Conservation (phyloP, 2,329 filamentous ascomycete genomes). For the Sphaceloma murrayae region DNA sequence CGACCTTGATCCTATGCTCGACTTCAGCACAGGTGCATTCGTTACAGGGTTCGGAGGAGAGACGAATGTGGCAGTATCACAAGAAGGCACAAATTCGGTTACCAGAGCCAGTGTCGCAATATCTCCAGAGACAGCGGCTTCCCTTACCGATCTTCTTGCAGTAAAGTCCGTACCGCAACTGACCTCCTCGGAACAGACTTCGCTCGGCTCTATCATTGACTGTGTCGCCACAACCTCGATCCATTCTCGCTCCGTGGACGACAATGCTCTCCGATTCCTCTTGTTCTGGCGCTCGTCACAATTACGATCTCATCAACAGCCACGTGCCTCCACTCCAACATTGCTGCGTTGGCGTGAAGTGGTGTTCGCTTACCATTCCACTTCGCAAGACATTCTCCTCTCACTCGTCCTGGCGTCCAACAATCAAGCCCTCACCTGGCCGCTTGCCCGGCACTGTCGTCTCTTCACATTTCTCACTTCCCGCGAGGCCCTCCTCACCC, state of each 20-base stretch:
- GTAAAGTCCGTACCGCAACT: conserved; percentile 54
- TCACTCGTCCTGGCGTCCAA: conserved; percentile 75
- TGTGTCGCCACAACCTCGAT: conserved; percentile 76
- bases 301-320: conserved; percentile 40
- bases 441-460: conserved; percentile 73
- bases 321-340: not conserved
- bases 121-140: conserved; percentile 54
- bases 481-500: conserved; percentile 60
- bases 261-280: conserved; percentile 79
- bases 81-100: not conserved
- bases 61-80: not conserved
- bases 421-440: conserved; percentile 72
- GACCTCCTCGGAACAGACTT: conserved; percentile 17
- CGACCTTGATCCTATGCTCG: conserved; percentile 65
- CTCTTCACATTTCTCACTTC: conserved; percentile 94
- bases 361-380: conserved; percentile 75
- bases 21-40: conserved; percentile 44
- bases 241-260: conserved; percentile 79
- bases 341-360: conserved; percentile 62
- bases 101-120: no score
- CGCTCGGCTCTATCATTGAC: conserved; percentile 37
- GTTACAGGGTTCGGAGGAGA: no score
- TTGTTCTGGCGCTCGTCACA: conserved; percentile 65
- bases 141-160: conserved; percentile 68
- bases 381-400: conserved; percentile 77